Evolutionary conservation across 1,284 basidiomycete genomes (phyloP).

Genomic region (Pisolithus thermaeus): DNA sequence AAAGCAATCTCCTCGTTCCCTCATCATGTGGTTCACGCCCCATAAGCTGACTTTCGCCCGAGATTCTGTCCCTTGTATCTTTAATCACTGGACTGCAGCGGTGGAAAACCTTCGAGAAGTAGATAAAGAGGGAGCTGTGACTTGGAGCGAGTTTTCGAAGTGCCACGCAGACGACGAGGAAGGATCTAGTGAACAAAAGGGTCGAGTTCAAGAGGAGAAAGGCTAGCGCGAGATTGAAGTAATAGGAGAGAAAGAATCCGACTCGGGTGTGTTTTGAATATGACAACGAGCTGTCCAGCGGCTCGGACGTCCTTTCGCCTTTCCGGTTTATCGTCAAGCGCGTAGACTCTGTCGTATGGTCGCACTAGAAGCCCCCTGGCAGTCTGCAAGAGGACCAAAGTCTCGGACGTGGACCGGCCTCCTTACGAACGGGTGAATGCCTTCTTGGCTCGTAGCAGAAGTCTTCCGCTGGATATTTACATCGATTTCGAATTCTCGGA

Average conservation of each 20-base stretch:
- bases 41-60: conserved; percentile 22
- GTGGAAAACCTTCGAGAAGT: background rate
- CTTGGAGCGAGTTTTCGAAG: background rate
- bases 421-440: conserved; percentile 12
- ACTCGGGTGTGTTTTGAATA: background rate
- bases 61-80: conserved; percentile 24
- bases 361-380: conserved; percentile 26
- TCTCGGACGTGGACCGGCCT: conserved; percentile 6
- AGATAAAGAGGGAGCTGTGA: conserved; percentile 10
- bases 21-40: conserved; percentile 14
- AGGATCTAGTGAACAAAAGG: background rate
- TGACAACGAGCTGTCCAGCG: conserved; percentile 3
- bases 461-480: conserved; percentile 20
- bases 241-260: conserved; percentile 3
- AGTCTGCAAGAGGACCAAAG: conserved; percentile 21
- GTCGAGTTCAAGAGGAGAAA: background rate
- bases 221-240: background rate
- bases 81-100: conserved; percentile 16
- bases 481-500: conserved; percentile 14
- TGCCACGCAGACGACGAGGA: background rate
- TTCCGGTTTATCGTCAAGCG: conserved; percentile 21
- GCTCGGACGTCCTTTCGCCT: background rate
- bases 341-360: conserved; percentile 26
- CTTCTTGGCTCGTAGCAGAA: conserved; percentile 21
- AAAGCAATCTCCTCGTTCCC: conserved; percentile 19